Percentiles rank a stretch among this genome's conserved stretches.
Conservation (phyloP, 495 filamentous ascomycete genomes). For the Daldinia bambusicola region DNA sequence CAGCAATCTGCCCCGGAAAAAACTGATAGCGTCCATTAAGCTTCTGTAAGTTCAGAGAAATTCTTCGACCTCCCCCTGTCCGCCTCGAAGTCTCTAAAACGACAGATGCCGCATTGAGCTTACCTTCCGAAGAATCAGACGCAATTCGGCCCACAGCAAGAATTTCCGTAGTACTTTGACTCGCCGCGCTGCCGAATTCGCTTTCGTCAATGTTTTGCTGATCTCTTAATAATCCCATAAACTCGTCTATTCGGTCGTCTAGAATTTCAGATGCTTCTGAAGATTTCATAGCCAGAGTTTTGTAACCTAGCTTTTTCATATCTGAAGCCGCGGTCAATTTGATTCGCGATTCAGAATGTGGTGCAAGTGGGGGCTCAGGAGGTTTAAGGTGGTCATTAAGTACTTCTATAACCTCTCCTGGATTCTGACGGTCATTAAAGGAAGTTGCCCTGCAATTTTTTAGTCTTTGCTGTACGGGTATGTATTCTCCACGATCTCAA, state of each 20-base stretch:
- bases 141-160: slow-evolving; percentile 91
- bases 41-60: slow-evolving; percentile 79
- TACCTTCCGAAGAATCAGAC: slow-evolving; percentile 84
- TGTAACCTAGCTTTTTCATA: slow-evolving; percentile 88
- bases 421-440: slow-evolving; percentile 76
- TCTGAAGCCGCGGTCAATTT: slow-evolving; percentile 84
- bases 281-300: slow-evolving; percentile 91
- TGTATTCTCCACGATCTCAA: not conserved
- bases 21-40: slow-evolving; percentile 75
- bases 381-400: slow-evolving; percentile 79
- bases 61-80: slow-evolving; percentile 81
- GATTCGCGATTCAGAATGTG: slow-evolving; percentile 78
- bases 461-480: slow-evolving; percentile 12
- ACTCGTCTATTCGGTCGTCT: slow-evolving; percentile 95
- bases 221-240: slow-evolving; percentile 73
- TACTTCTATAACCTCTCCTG: slow-evolving; percentile 83
- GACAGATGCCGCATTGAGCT: slow-evolving; percentile 81
- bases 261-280: slow-evolving; percentile 91
- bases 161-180: slow-evolving; percentile 84
- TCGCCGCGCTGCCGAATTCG: slow-evolving; percentile 88
- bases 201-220: slow-evolving; percentile 79
- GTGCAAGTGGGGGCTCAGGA: slow-evolving; percentile 76
- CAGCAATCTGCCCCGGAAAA: slow-evolving; percentile 95
- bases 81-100: slow-evolving; percentile 88
- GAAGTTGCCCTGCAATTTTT: slow-evolving; percentile 56